phyloP scores from a whole-genome alignment of 305 asterid genomes.

The Fraxinus ornus region DNA sequence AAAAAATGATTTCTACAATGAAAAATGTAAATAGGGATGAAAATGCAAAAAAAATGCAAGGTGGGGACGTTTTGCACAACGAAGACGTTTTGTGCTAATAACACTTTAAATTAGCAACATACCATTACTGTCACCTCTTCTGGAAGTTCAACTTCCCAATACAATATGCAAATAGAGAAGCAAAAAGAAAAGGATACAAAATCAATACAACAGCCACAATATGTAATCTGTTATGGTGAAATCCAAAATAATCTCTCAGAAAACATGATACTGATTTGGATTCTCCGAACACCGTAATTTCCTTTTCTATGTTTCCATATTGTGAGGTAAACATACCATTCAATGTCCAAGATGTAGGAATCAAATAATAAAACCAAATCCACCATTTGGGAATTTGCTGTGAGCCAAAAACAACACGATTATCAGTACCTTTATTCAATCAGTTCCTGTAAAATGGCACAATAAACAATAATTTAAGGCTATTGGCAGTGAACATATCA shows the following conservation, averaged over 20 bases:
- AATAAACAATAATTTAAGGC: neutral
- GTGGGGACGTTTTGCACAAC: no score
- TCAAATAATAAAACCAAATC: conserved; percentile 48
- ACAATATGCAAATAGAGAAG: conserved; percentile 48
- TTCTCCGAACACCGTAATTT: conserved; percentile 45
- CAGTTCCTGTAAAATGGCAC: neutral
- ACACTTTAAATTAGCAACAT: neutral
- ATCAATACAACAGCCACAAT: conserved; percentile 47
- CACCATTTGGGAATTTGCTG: conserved; percentile 69
- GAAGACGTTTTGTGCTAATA: no score
- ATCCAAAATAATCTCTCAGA: conserved; percentile 55
- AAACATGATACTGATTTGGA: conserved; percentile 43
- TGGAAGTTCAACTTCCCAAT: conserved; percentile 51
- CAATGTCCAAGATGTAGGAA: conserved; percentile 56
- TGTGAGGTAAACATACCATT: conserved; percentile 56
- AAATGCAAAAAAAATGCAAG: no score
- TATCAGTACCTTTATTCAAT: neutral
- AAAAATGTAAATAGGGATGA: no score
- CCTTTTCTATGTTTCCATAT: conserved; percentile 43
- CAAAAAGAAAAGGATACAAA: conserved; percentile 45
- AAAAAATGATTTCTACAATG: no score
- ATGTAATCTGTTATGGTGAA: conserved; percentile 40
- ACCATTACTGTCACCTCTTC: conserved; percentile 28
- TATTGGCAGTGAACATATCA: neutral
- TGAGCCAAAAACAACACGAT: neutral